A percentile compares a stretch with the other conserved stretches of the same genome.
Evolutionary conservation across 1,284 basidiomycete genomes (phyloP).

Genomic region (Gastroboletus turbinatus): DNA sequence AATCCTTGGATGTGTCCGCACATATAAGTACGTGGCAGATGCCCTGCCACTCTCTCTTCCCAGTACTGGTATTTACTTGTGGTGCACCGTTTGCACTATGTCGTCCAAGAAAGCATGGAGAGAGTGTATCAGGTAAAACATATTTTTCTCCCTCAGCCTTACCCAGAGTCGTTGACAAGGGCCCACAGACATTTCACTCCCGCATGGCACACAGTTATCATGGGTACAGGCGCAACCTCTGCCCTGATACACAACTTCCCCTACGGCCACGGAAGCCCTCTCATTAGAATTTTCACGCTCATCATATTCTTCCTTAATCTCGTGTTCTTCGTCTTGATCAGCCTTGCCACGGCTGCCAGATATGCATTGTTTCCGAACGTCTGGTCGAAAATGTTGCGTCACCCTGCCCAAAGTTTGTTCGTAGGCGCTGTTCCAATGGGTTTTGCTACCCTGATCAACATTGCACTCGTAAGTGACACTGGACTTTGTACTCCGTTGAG

Average conservation of each 20-base stretch:
- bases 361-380: slow-evolving; percentile 51
- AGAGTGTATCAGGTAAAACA: slow-evolving; percentile 27
- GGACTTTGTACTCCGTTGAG: background rate
- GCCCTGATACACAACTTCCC: slow-evolving; percentile 42
- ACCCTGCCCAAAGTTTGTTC: slow-evolving; percentile 59
- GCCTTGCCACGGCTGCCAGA: slow-evolving; percentile 40
- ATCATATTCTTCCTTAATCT: slow-evolving; percentile 55
- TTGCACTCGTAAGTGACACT: slow-evolving; percentile 47
- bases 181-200: slow-evolving; percentile 43
- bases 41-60: background rate
- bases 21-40: slow-evolving; percentile 1
- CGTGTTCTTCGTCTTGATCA: slow-evolving; percentile 50
- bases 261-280: slow-evolving; percentile 36
- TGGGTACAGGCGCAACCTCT: slow-evolving; percentile 46
- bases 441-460: slow-evolving; percentile 49
- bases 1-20: background rate
- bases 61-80: background rate
- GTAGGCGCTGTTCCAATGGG: slow-evolving; percentile 65
- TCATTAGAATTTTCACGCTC: slow-evolving; percentile 37
- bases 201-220: slow-evolving; percentile 46
- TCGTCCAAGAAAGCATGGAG: slow-evolving; percentile 27
- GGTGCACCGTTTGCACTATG: slow-evolving; percentile 12
- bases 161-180: background rate
- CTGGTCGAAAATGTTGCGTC: slow-evolving; percentile 44
- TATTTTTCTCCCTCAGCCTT: background rate